Percentiles rank a stretch among this genome's conserved stretches.
Conservation (phyloP, 768 basidiomycete species). For the Suillus americanus region DNA sequence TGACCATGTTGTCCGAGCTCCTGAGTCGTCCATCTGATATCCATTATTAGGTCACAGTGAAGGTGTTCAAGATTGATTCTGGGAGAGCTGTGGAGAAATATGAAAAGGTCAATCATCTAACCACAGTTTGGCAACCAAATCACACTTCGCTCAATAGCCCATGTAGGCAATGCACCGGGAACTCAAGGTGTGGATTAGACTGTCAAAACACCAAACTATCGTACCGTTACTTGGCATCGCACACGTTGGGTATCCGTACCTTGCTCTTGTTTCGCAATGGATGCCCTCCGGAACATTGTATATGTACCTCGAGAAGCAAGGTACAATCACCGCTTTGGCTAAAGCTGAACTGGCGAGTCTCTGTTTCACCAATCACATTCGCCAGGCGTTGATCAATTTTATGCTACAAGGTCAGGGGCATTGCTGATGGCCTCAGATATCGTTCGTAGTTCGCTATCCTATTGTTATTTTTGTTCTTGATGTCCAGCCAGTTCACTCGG, state of each 20-base stretch:
- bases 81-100: neutral
- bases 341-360: neutral
- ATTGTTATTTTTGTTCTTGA: neutral
- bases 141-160: neutral
- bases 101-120: neutral
- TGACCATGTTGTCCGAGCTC: too few relatives aligned
- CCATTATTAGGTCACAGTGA: neutral
- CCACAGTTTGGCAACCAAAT: neutral
- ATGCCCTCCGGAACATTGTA: neutral
- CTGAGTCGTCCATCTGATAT: neutral
- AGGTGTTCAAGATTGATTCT: neutral
- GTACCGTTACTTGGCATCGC: conserved; percentile 17
- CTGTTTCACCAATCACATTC: neutral
- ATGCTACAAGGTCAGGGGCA: conserved; percentile 9
- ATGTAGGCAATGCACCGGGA: conserved; percentile 17
- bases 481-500: conserved; percentile 12
- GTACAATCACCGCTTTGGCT: neutral
- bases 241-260: neutral
- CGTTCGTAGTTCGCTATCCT: conserved; percentile 8
- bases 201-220: conserved; percentile 17
- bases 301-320: neutral
- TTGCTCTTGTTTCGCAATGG: neutral
- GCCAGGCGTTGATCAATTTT: neutral
- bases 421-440: conserved; percentile 11
- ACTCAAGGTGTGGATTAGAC: conserved; percentile 19